phyloP scores from a whole-genome alignment of 345 rosid species.

The Draba incana region DNA sequence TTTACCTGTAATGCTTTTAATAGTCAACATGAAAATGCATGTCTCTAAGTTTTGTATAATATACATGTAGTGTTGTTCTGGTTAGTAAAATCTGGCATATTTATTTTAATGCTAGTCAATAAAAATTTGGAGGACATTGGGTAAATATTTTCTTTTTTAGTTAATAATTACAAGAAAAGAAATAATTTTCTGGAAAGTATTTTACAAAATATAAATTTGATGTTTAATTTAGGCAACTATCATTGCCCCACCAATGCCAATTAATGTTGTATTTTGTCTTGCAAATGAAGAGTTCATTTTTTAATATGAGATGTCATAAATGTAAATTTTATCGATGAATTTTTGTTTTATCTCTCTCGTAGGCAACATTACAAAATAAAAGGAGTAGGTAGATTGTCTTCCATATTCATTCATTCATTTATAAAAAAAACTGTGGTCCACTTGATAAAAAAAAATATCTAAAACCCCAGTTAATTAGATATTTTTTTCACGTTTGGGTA shows the following conservation, averaged over 20 bases:
- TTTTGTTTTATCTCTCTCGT: neutral
- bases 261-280: neutral
- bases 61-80: neutral
- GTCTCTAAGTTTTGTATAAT: neutral
- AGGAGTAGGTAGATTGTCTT: neutral
- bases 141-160: no score
- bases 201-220: no score
- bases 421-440: neutral
- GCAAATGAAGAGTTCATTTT: neutral
- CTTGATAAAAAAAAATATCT: neutral
- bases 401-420: neutral
- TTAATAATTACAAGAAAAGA: no score
- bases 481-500: no score
- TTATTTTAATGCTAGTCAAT: neutral
- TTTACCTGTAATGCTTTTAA: conserved; percentile 9
- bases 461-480: neutral
- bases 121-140: neutral
- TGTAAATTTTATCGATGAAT: neutral
- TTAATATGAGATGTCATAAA: neutral
- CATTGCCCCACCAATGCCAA: neutral
- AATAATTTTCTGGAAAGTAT: no score
- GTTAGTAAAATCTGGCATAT: neutral
- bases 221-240: no score
- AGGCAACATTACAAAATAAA: neutral
- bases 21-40: neutral